Base-by-base conservation (phyloP, 495 filamentous ascomycete genomes). In the Penicillium argentinense region DNA sequence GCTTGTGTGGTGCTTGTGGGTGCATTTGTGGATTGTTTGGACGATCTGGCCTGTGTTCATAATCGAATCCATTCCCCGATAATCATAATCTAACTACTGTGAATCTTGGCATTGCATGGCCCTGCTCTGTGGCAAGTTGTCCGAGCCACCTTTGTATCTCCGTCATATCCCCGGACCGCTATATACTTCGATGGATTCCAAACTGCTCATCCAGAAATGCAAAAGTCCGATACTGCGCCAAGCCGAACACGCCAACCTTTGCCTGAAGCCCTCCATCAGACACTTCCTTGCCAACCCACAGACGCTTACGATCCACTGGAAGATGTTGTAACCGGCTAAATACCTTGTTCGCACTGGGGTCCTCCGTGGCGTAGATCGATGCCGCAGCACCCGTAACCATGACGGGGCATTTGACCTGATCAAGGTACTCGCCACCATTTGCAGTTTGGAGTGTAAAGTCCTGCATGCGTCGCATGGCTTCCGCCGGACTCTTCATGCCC, bases 171-270 rank as follows among this genome's bases (percentile, higher is more conserved):
- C n/a, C n/a, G n/a, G n/a, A n/a, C n/a, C n/a, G n/a, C n/a, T n/a
- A n/a, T n/a, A n/a, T n/a, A n/a, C n/a, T n/a, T n/a, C 25, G 25
- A 5, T 26, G 5, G 25, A 26, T 11, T 26, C 11, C 25, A 26
- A 26, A 26, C 11, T 26, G 25, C 25, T 26, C 11, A 11, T 26
- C 25, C 25, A 26, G 11, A 26, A 26, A 26, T 11, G 18, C 12
- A 41, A 41, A 41, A 2, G 23, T 41, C 2, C 22, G 5, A 4
- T 45, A 29, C 13, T 7, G 5, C n/a, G 14, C 5, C 3, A 25
- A 33, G 11, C 17, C 42, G 45, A 55, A 51, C 3, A 49, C 53
- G 3, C 49, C 57, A 29, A 60, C 43, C 50, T 60, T 60, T 2
- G 53, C 53, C 53, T 56, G 53, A 1, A 60, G 33, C 2, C 49